phyloP scores from a whole-genome alignment of 2,329 filamentous ascomycete genomes.

The Mycocentrospora acerina region DNA sequence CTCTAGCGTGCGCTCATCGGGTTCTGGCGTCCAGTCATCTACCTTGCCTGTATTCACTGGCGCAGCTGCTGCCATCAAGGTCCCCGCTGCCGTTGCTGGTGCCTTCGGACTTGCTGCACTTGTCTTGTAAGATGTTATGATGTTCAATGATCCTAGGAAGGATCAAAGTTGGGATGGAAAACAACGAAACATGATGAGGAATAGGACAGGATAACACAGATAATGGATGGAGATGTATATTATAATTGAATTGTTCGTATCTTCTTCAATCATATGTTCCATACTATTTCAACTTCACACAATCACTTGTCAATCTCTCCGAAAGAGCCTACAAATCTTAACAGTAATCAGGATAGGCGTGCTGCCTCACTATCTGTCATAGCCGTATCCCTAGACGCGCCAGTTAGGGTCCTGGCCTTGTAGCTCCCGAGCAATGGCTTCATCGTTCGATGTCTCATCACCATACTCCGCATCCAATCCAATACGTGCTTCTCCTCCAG shows the following conservation, averaged over 20 bases:
- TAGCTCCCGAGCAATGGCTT: conserved; percentile 18
- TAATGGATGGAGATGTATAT: too few relatives aligned
- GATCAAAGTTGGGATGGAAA: not conserved
- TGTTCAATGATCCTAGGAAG: not conserved
- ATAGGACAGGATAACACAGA: too few relatives aligned
- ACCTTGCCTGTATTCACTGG: conserved; percentile 19
- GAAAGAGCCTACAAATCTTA: too few relatives aligned
- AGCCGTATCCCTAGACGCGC: conserved; percentile 7
- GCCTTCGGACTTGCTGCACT: conserved; percentile 20
- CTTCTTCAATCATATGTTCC: too few relatives aligned
- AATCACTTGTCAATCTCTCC: too few relatives aligned
- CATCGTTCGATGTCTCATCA: conserved; percentile 15
- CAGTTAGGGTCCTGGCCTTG: conserved; percentile 24
- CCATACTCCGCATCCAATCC: conserved; percentile 2
- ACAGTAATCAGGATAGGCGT: too few relatives aligned
- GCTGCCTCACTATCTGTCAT: too few relatives aligned
- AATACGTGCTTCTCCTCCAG: conserved; percentile 22
- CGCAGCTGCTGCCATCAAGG: conserved; percentile 16
- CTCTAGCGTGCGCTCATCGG: conserved; percentile 5
- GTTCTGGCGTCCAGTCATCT: conserved; percentile 4
- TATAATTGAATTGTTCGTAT: too few relatives aligned
- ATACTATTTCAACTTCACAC: too few relatives aligned
- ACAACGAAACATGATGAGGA: too few relatives aligned
- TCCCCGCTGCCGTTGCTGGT: conserved; percentile 17
- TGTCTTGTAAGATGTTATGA: conserved; percentile 12